A percentile compares a stretch with the other conserved stretches of the same genome.
phyloP scores from a whole-genome alignment of 768 basidiomycete genomes.

The Coprinopsis sp. region DNA sequence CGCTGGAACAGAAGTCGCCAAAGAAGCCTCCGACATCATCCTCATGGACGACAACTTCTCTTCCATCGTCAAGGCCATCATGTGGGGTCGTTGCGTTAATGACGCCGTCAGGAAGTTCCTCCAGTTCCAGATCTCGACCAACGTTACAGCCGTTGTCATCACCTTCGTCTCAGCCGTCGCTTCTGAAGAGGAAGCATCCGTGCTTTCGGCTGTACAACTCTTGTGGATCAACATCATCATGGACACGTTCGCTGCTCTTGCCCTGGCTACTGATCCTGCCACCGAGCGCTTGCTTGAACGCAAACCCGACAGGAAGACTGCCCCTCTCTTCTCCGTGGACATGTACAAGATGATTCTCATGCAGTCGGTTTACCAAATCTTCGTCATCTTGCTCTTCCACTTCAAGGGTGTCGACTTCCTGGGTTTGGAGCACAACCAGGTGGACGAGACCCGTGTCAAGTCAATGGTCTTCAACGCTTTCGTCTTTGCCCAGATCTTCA shows the following conservation, averaged over 20 bases:
- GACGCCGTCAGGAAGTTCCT: conserved; percentile 97
- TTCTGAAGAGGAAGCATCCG: conserved; percentile 69
- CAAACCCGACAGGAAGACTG: conserved; percentile 84
- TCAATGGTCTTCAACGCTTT: conserved; percentile 98
- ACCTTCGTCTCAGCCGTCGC: conserved; percentile 90
- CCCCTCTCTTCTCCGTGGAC: conserved; percentile 84
- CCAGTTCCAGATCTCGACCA: conserved; percentile 92
- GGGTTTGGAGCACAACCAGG: conserved; percentile 37
- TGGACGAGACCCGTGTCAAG: conserved; percentile 51
- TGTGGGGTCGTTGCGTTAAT: conserved; percentile 99
- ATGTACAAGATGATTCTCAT: conserved; percentile 97
- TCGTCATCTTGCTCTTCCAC: conserved; percentile 83
- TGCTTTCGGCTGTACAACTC: conserved; percentile 92
- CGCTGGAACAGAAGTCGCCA: conserved; percentile 96
- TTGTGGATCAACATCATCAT: conserved; percentile 99
- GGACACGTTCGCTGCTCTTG: conserved; percentile 98
- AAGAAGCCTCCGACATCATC: conserved; percentile 98
- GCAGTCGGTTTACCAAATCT: conserved; percentile 85
- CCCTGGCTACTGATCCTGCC: conserved; percentile 95
- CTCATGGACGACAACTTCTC: conserved; percentile 97
- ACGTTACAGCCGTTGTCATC: conserved; percentile 92
- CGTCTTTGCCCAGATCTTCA: conserved; percentile 97
- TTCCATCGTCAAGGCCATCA: conserved; percentile 94
- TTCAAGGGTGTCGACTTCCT: conserved; percentile 77
- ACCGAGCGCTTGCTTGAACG: conserved; percentile 75